Evolutionary conservation across 176 grass and related monocot species (phyloP), one percentile per base, ranked within the genome.

Genomic region (barley (Hordeum vulgare)): DNA sequence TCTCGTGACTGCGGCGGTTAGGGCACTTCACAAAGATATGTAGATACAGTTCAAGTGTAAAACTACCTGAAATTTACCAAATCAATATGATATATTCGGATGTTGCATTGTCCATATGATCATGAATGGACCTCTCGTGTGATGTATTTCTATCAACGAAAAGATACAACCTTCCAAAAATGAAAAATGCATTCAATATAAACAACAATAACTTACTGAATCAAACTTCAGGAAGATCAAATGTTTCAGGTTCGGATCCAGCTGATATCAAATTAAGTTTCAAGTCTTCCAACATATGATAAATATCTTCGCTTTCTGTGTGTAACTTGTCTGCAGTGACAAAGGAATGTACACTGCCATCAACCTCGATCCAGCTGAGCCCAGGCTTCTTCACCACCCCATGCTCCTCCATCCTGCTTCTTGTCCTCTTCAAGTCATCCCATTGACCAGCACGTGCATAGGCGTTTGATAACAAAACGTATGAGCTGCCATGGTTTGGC

Each of bases 301-400:
- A 86, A 51, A 92, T 92, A 69, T 34, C 17, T 28, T 34, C 9
- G 21, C 59, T 87, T 61, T 83, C 73, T 1, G 15, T 9, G 72
- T 90, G 87, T 71, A 81, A 37, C 39, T 81, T 78, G 77, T 92
- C 87, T 72, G 84, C 81, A 74, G 57, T 86, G 31, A 51, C 72
- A 82, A 92, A 92, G 20, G 80, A 76, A 84, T 93, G 87, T 21
- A 90, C 66, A 70, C 1, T 54, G 36, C 84, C 81, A 79, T 93
- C 84, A 45, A 87, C 9, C 67, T 93, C 81, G 35, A 87, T 93
- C 91, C 84, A 90, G 64, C 88, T 88, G 5, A 87, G 85, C 11
- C 88, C 88, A 60, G 91, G 88, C 60, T 53, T 66, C 78, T 88
- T 93, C 5, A 34, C 23, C 15, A 83, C 88, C 21, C 74, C 57